Evolutionary conservation across 805 yeast species (phyloP), one percentile per base, ranked within the genome.

Genomic region (Candida ulmi): DNA sequence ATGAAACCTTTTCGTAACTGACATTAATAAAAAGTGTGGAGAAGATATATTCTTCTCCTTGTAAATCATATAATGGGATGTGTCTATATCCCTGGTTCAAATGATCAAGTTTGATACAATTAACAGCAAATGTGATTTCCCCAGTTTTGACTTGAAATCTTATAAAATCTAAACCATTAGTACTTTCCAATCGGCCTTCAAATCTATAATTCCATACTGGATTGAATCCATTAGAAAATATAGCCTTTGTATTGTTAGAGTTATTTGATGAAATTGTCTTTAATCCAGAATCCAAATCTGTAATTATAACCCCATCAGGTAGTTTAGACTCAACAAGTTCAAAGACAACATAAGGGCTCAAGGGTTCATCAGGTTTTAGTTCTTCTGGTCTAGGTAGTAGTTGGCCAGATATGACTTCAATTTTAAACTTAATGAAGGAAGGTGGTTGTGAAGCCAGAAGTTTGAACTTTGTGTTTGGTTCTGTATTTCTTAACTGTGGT

Each of bases 21-120:
- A 55, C 35, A 35, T 51, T 50, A 15, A 78, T 56, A 51, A 78
- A 78, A 21, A 78, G 47, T 1, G 80, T 72, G 5, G 83, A 76
- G 47, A 76, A 78, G 2, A 75, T 69, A 48, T 70, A 77, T 52
- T 82, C 87, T 56, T 90, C 96, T 2, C 99, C 98, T 45, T 79
- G 78, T 21, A 69, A 51, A 57, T 87, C 96, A 53, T 74, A 78
- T 12, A 93, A 60, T 0, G 90, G 88, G 13, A 88, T 60, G 54
- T 88, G 93, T 36, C 97, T 70, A 60, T 81, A 93, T 0, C 99
- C 99, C 37, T 71, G 69, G 35, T 78, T 80, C 46, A 93, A 54
- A 44, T 78, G 71, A n/a, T 69, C 66, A 29, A 91, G 54, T 41
- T 82, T 78, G 15, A 74, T 65, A 17, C 85, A 79, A 41, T 73